Conservation (phyloP, 2,329 filamentous ascomycete genomes). For the Aureobasidium sp. region DNA sequence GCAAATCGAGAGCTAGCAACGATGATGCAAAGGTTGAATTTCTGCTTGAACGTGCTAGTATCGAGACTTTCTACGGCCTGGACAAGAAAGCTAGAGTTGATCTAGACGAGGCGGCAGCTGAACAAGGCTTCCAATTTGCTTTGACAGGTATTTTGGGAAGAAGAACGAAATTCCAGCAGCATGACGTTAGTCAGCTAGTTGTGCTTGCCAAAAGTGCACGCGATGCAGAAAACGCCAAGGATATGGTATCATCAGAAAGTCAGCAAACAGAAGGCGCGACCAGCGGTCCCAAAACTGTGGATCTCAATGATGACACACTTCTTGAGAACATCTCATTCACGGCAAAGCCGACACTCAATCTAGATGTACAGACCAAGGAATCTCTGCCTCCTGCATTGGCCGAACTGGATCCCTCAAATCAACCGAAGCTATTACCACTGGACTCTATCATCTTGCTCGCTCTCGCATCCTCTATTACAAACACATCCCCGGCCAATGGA, state of each 20-base stretch:
- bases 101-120: constrained; percentile 58
- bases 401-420: constrained; percentile 65
- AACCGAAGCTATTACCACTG: constrained; percentile 72
- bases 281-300: constrained; percentile 48
- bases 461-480: constrained; percentile 78
- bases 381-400: constrained; percentile 55
- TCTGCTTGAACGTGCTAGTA: constrained; percentile 71
- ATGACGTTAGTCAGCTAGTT: constrained; percentile 78
- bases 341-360: constrained; percentile 37
- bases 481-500: constrained; percentile 75
- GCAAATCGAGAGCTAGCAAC: constrained; percentile 18
- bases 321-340: constrained; percentile 80
- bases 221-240: constrained; percentile 7
- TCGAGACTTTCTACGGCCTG: constrained; percentile 76
- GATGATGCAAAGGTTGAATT: constrained; percentile 55
- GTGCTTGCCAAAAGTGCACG: constrained; percentile 72
- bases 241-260: background rate
- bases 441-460: constrained; percentile 83
- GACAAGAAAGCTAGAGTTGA: constrained; percentile 68
- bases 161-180: constrained; percentile 71
- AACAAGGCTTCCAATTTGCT: constrained; percentile 70
- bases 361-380: constrained; percentile 38
- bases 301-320: constrained; percentile 87
- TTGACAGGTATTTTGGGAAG: constrained; percentile 84
- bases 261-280: constrained; percentile 12